A percentile compares a stretch with the other conserved stretches of the same genome.
Evolutionary conservation across 345 rosid species (phyloP).

Genomic region (Alliaria petiolata): DNA sequence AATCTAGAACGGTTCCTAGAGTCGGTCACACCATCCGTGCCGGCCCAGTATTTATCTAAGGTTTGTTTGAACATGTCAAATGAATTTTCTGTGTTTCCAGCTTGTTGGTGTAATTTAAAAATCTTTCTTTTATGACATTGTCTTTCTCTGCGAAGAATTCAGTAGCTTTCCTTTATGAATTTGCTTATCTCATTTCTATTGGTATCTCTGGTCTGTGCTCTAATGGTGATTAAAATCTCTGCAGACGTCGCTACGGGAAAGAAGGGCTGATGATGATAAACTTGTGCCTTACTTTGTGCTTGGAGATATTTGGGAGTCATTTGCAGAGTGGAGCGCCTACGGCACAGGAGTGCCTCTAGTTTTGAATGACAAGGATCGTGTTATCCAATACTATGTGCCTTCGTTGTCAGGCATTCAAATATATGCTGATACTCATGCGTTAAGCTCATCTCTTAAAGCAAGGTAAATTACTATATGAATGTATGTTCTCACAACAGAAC

Average conservation of each 20-base stretch:
- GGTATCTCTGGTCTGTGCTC: neutral
- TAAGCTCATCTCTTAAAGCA: constrained; percentile 35
- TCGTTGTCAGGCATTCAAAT: constrained; percentile 70
- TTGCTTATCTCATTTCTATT: too few species aligned
- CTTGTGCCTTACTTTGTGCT: constrained; percentile 50
- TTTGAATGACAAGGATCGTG: constrained; percentile 44
- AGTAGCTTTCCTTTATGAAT: neutral
- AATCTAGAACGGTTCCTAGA: constrained; percentile 52
- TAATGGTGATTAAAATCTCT: neutral
- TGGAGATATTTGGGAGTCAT: constrained; percentile 84
- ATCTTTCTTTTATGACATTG: neutral
- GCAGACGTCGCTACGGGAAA: constrained; percentile 43
- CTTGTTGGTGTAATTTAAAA: neutral
- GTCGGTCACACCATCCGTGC: constrained; percentile 51
- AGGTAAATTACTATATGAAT: constrained; percentile 35
- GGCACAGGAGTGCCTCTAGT: constrained; percentile 69
- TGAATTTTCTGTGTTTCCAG: neutral
- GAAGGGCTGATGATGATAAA: constrained; percentile 30
- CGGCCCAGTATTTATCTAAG: constrained; percentile 50
- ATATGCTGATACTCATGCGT: constrained; percentile 42
- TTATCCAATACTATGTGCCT: constrained; percentile 69
- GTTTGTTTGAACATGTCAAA: constrained; percentile 29
- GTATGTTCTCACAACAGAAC: neutral
- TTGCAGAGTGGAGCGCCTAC: constrained; percentile 78
- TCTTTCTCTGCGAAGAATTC: neutral